phyloP scores from a whole-genome alignment of 768 basidiomycete genomes.

The Phlegmacium glaucopus region DNA sequence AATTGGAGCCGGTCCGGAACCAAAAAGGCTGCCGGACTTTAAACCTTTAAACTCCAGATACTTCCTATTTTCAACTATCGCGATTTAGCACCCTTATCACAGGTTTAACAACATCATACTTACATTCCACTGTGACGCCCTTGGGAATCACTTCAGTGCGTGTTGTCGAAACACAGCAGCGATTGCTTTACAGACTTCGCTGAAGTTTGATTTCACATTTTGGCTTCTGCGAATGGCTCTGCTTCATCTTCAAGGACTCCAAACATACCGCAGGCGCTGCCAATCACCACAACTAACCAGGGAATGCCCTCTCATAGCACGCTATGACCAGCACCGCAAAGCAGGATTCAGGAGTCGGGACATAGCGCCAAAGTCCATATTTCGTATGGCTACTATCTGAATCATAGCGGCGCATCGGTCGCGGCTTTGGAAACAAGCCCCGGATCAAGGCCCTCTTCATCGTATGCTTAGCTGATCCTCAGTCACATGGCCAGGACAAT shows the following conservation, averaged over 20 bases:
- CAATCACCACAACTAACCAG: slow-evolving; percentile 1
- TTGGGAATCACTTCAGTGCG: slow-evolving; percentile 68
- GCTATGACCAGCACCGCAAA: slow-evolving; percentile 18
- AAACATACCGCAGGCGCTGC: slow-evolving; percentile 3
- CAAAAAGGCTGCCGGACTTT: no score
- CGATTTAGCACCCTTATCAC: slow-evolving; percentile 47
- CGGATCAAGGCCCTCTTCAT: slow-evolving; percentile 9
- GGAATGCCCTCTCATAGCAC: slow-evolving; percentile 12
- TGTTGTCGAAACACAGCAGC: slow-evolving; percentile 54
- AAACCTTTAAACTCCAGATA: no score
- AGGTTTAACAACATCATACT: slow-evolving; percentile 46
- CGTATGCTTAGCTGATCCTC: slow-evolving; percentile 8
- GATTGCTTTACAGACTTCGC: slow-evolving; percentile 59
- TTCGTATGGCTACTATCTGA: slow-evolving; percentile 26
- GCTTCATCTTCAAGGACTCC: slow-evolving; percentile 2
- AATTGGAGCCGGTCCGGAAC: no score
- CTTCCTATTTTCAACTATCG: slow-evolving; percentile 59
- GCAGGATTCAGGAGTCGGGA: slow-evolving; percentile 16
- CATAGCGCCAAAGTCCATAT: slow-evolving; percentile 25
- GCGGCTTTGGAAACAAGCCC: slow-evolving; percentile 15
- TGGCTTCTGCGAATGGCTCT: slow-evolving; percentile 8
- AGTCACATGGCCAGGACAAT: slow-evolving; percentile 13
- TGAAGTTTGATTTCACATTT: slow-evolving; percentile 38
- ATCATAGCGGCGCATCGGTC: slow-evolving; percentile 16
- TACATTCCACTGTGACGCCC: slow-evolving; percentile 50